phyloP scores from a whole-genome alignment of 768 basidiomycete genomes.

The Boletus subcaerulescens region DNA sequence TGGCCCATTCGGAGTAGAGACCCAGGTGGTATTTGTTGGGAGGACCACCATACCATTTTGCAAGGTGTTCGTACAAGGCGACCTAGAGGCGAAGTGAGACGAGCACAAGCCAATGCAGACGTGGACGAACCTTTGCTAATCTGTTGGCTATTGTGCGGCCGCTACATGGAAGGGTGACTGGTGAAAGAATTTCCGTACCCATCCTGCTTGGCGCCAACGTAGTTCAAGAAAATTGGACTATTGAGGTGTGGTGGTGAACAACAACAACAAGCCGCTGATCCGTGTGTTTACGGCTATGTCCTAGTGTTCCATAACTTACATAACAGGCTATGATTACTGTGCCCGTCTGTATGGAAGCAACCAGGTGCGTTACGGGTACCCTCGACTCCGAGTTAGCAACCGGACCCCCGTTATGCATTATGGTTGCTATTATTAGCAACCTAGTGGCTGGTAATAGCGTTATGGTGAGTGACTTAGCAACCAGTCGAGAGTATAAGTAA shows the following conservation, averaged over 20 bases:
- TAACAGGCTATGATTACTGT: no score
- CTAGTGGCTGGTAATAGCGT: no score
- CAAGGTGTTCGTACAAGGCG: slow-evolving; percentile 88
- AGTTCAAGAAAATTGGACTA: not conserved
- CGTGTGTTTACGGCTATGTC: no score
- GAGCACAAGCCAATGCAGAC: not conserved
- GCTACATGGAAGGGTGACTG: slow-evolving; percentile 32
- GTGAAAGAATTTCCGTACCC: slow-evolving; percentile 20
- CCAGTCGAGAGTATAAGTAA: no score
- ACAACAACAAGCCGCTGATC: no score
- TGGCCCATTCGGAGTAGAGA: slow-evolving; percentile 75
- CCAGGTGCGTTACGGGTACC: not conserved
- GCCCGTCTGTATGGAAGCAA: not conserved
- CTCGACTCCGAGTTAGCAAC: not conserved
- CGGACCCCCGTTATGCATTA: not conserved
- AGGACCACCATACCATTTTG: slow-evolving; percentile 59
- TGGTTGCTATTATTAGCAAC: no score
- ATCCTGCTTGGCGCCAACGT: slow-evolving; percentile 3
- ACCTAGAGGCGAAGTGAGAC: slow-evolving; percentile 46
- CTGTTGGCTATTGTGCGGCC: slow-evolving; percentile 42
- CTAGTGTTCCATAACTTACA: no score
- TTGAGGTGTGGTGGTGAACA: no score
- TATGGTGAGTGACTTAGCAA: no score
- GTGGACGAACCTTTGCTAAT: slow-evolving; percentile 48
- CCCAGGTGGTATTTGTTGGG: slow-evolving; percentile 63